Base-by-base conservation (phyloP, 2,329 filamentous ascomycete species). In the Cadophora malorum region DNA sequence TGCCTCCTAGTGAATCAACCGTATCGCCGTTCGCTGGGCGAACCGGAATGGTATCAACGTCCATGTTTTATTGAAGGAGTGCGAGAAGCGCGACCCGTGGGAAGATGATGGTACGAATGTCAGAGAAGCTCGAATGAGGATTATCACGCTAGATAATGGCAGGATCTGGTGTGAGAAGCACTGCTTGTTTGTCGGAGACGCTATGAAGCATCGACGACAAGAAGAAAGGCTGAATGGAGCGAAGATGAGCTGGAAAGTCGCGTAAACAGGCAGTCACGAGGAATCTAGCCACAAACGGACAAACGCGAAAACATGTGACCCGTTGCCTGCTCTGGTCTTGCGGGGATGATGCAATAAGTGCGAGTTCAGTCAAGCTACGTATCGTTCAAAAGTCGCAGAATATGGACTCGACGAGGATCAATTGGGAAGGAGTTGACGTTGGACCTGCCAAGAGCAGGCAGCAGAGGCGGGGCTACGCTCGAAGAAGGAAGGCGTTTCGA, bases 231-330 rank as follows among this genome's bases (percentile, higher is more conserved):
- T 1, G 10, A 49, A 19, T 5, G 10, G 21, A 19, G 21, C 5
- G 45, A 49, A 49, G 45, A 49, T 49, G 19, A 28, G 12, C 1
- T 16, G 0, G 33, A 21, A 33, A 38, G 49, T 55, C 52, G 52
- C 52, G 52, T 55, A 33, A 28, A 55, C 25, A 55, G 52, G 28
- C 52, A 55, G 28, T 55, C 52, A 21, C 28, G 25, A 31, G 52
- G 5, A n/a, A 10, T 19, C 33, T 59, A 41, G 21, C n/a, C 9
- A 21, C 33, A 59, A 25, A 16, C 33, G n/a, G 55, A 14, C 33
- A 59, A 59, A 41, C 19, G 33, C 55, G 55, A 59, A 59, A 59
- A 8, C 55, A 59, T 38, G 55, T 59, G 55, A 59, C 21, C 21
- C 35, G 55, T 5, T 59, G 55, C 33, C 55, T 59, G 55, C 19